Base-by-base conservation (phyloP, 352 stramenopile genomes). In the Globisporangium cystogenes region DNA sequence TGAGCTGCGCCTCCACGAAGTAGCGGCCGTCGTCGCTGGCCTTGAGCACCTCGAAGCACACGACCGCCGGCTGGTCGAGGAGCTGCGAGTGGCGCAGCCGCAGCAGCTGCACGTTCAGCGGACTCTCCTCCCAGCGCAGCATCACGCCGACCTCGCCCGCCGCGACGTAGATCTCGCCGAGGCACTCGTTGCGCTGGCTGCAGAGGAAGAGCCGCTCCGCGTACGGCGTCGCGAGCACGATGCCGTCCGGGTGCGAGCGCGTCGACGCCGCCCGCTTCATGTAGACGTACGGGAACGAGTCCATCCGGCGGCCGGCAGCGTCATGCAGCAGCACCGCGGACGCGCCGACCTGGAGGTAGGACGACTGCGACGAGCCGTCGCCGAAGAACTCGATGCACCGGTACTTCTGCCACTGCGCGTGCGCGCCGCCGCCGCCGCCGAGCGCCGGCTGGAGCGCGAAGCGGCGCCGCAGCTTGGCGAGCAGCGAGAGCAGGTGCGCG, bases 191-290 rank as follows among this genome's bases (percentile, higher is more conserved):
- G 33, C 80, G 67, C 36, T 79, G 69, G 16, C 51, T 59, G 62
- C 76, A 88, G 4, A 85, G 67, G 52, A 90, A 90, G 15, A 90
- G 67, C 4, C 75, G 75, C 52, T 87, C 76, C 15, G 87, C 71
- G 53, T 80, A 90, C 16, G 76, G 51, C 8, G 72, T 87, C 1
- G 64, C 70, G 24, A 90, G 51, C 52, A 87, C 73, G 54, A 90
- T 67, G 3, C 71, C 77, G 21, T 87, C 77, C 0, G 60, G 60
- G 41, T 87, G 70, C 2, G 71, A 65, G 4, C 55, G 59, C 0
- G 71, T 84, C 11, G 62, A 67, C 0, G 67, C 74, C 8, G 74
- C 66, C 10, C 63, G 65, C 14, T 76, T 71, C n/a, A 90, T 49
- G 54, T 84, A 74, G 14, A 83, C 51, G 59, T 81, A 86, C 0